phyloP scores from a whole-genome alignment of 495 filamentous ascomycete genomes.

The Penicillium turbatum region DNA sequence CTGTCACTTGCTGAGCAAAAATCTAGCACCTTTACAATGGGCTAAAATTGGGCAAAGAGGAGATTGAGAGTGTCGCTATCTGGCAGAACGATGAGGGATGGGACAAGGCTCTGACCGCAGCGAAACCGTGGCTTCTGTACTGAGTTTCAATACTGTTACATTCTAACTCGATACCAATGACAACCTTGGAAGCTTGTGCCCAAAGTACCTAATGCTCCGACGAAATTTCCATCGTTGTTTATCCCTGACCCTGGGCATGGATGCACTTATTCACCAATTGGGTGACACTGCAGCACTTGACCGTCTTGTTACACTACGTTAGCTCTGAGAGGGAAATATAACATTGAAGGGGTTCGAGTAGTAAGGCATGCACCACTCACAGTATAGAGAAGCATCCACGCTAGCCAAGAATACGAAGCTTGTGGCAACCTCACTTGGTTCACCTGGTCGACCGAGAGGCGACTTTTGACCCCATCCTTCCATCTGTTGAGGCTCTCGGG shows the following conservation, averaged over 20 bases:
- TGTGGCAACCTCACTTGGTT: conserved; percentile 60
- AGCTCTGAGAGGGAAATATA: neutral
- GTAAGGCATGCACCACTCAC: conserved; percentile 22
- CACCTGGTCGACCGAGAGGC: conserved; percentile 49
- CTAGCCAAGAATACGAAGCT: conserved; percentile 60
- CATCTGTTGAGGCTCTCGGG: conserved; percentile 46
- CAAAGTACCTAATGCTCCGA: neutral
- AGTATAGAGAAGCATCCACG: conserved; percentile 51
- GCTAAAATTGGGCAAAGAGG: conserved; percentile 39
- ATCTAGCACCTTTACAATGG: conserved; percentile 44
- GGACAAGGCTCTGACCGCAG: conserved; percentile 37
- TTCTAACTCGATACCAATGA: conserved; percentile 7
- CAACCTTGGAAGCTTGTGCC: neutral
- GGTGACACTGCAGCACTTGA: conserved; percentile 51
- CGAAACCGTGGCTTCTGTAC: conserved; percentile 40
- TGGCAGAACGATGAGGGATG: conserved; percentile 46
- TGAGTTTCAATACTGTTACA: conserved; percentile 12
- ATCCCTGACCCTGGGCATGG: neutral
- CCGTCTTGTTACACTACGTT: conserved; percentile 30
- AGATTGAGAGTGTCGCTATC: conserved; percentile 42
- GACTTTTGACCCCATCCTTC: conserved; percentile 40
- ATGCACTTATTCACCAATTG: conserved; percentile 29
- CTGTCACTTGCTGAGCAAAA: conserved; percentile 1
- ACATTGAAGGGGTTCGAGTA: neutral
- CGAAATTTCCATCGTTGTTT: neutral